Evolutionary conservation across 345 rosid genomes (phyloP), one percentile per base, ranked within the genome.

Genomic region (Eucalyptus globulus): DNA sequence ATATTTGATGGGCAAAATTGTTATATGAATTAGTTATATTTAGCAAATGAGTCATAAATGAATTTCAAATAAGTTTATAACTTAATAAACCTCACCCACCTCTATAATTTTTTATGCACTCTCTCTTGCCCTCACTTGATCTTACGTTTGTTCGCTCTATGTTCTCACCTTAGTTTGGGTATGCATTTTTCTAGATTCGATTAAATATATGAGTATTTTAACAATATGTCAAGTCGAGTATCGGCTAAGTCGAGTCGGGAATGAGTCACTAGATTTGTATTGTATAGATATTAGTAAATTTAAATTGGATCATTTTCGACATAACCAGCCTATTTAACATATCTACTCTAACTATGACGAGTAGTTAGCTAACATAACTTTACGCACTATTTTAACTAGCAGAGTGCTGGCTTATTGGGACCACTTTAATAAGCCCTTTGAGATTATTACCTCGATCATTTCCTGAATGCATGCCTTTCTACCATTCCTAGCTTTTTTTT

Each of bases 291-390:
- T 56, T 22, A 24, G 13, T 56, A 13, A 24, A 56, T 56, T 56
- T 56, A 22, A 26, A 56, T 24, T 26, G 29, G 29, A 56, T 5
- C 29, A 24, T 56, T 22, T 56, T 56, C 3, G 0, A 56, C 6
- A 0, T 26, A 1, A 56, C 13, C 0, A 1, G 3, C 29, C 0
- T 24, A 0, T 5, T 56, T 56, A 26, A 56, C 29, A 24, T 9
- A 24, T 56, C 6, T 56, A 9, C 29, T 56, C 13, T 56, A 24
- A 56, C 27, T 56, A 56, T 27, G 21, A n/a, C 1, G 3, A 16
- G 19, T 16, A 14, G 17, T 7, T n/a, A 7, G 21, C 3, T 14
- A n/a, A 65, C 40, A 14, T n/a, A n/a, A 65, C 5, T n/a, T 65
- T 10, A 7, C 2, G 21, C 19, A 0, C n/a, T 65, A n/a, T 65